These are phyloP conservation scores for Talaromyces verruculosus DNA, from an alignment of 2,329 filamentous ascomycete species.

Conservation along the genomic window DNA sequence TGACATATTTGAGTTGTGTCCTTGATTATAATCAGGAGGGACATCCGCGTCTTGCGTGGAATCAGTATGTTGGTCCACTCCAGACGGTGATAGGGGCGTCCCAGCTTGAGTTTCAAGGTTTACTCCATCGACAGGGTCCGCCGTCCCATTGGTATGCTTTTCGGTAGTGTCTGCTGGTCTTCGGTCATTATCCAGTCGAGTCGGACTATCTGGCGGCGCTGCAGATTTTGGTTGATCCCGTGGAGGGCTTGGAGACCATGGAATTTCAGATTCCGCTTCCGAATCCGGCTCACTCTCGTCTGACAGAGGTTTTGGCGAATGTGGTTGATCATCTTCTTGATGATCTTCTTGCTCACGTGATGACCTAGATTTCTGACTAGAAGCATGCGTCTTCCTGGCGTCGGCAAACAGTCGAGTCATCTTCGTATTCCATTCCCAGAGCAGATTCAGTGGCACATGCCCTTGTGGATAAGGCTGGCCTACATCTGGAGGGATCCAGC, in stretches of 20 bases:
- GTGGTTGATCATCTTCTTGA: neutral
- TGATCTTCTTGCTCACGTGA: slow-evolving; percentile 1
- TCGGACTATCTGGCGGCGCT: slow-evolving; percentile 19
- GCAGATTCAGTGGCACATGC: slow-evolving; percentile 37
- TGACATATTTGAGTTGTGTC: neutral
- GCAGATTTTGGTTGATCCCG: neutral
- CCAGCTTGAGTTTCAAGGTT: neutral
- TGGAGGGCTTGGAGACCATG: slow-evolving; percentile 27
- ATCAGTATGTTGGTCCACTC: neutral
- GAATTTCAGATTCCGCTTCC: slow-evolving; percentile 2
- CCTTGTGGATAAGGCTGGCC: slow-evolving; percentile 31
- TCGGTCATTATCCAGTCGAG: neutral
- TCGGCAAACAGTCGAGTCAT: slow-evolving; percentile 22
- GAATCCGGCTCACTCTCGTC: slow-evolving; percentile 22
- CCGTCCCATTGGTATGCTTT: neutral
- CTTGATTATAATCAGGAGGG: neutral
- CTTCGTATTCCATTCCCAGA: slow-evolving; percentile 40
- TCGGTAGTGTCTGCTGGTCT: neutral
- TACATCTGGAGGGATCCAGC: slow-evolving; percentile 39
- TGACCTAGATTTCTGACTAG: slow-evolving; percentile 14
- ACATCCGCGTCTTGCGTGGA: neutral
- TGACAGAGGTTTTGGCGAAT: slow-evolving; percentile 22
- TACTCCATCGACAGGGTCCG: neutral
- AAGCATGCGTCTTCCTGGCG: slow-evolving; percentile 13
- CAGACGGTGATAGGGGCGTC: neutral